Conservation (phyloP, 495 filamentous ascomycete genomes). For the Poronia punctata region DNA sequence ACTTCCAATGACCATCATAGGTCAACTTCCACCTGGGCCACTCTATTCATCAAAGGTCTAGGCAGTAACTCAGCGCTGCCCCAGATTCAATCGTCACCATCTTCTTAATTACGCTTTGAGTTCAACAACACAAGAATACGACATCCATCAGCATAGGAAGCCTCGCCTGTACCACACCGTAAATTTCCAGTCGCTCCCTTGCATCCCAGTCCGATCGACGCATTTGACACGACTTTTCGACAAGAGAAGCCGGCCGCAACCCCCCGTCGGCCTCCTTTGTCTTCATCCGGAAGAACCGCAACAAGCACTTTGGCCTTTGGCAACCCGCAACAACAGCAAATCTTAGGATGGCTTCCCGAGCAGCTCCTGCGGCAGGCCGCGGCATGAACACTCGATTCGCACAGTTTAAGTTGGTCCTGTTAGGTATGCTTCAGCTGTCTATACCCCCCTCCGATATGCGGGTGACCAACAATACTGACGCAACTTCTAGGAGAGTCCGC, state of each 20-base stretch:
- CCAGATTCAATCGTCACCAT: constrained; percentile 3
- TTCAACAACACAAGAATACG: constrained; percentile 2
- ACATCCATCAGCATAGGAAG: constrained; percentile 1
- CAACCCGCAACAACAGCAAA: constrained; percentile 10
- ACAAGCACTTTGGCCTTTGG: constrained; percentile 2
- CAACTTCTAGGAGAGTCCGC: constrained; percentile 80
- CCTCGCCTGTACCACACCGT: neutral
- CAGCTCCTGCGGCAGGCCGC: constrained; percentile 62
- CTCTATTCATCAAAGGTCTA: constrained; percentile 10
- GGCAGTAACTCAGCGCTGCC: constrained; percentile 6
- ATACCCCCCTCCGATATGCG: neutral
- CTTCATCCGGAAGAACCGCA: constrained; percentile 8
- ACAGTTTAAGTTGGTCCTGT: constrained; percentile 96
- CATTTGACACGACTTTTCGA: constrained; percentile 14
- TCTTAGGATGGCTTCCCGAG: constrained; percentile 67
- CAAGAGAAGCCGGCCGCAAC: constrained; percentile 16
- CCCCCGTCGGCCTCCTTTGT: constrained; percentile 9
- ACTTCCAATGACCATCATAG: neutral
- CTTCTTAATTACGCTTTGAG: constrained; percentile 2
- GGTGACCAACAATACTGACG: constrained; percentile 35
- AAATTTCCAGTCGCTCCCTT: neutral
- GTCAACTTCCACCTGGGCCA: constrained; percentile 3
- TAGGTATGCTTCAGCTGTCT: constrained; percentile 56
- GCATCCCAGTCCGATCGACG: neutral
- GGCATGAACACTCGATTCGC: constrained; percentile 73